Base-by-base conservation (phyloP, 441 rosid genomes). In the Croton laevigatus region DNA sequence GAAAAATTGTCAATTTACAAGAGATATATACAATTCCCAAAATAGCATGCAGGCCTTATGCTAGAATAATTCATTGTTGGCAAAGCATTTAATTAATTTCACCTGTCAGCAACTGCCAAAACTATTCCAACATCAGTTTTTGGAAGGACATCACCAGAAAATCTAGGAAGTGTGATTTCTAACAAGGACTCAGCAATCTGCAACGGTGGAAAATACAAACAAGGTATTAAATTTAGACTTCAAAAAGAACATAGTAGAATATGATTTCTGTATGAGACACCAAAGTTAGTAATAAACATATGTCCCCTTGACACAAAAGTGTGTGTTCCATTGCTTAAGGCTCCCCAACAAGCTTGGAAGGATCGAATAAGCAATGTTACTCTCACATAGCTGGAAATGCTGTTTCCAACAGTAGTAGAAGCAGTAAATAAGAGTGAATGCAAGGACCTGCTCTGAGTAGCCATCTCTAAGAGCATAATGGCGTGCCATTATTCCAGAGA, bases 391-490 rank as follows among this genome's bases (percentile, higher is more conserved):
- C 57, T 22, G 48, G 63, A 27, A 69, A 6, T 27, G 34, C 14
- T 59, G 6, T 10, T 52, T 45, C 19, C 19, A n/a, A 48, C 37
- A 70, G 27, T 17, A 48, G 20, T 51, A 34, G 2, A 70, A 61
- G 23, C 55, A 54, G 63, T 22, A 62, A 48, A 57, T 42, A 62
- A 8, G 38, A 65, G 69, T 57, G 62, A 42, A 63, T 60, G 65
- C 65, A 75, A 70, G 67, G 75, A 94, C 99, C 97, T 92, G 86
- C 76, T 85, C 84, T 74, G 92, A 83, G 78, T 86, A 90, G 76
- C 98, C 96, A 81, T 90, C 98, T 82, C 91, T 80, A 60, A 92
- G 93, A 75, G 99, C 99, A 84, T 90, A 94, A 86, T 94, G 98
- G 65, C 94, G 88, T 62, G 87, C 99, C 98, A 94, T 94, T 80